Evolutionary conservation across 257 asterid species (phyloP).

Genomic region (Solanum dulcamara): DNA sequence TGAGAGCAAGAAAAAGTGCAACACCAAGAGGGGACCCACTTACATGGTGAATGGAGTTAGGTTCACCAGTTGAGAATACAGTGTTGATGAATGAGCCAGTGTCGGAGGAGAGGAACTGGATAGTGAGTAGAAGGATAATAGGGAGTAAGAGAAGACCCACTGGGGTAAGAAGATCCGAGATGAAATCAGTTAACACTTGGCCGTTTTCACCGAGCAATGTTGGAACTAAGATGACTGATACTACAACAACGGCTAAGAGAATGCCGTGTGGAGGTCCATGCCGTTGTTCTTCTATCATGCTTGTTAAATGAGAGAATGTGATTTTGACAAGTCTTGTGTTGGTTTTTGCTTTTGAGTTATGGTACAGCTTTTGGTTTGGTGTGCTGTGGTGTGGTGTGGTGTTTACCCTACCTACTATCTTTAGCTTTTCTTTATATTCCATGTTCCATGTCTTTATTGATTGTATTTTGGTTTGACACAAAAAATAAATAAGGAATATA

Average conservation of each 20-base stretch:
- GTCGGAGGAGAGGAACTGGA: constrained; percentile 81
- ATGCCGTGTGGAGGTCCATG: constrained; percentile 76
- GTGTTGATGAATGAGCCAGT: constrained; percentile 53
- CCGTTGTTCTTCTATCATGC: constrained; percentile 66
- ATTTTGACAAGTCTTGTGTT: neutral
- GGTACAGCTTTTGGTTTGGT: neutral
- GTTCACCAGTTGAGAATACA: constrained; percentile 57
- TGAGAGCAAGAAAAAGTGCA: constrained; percentile 51
- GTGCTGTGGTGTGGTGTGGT: neutral
- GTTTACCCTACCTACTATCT: neutral
- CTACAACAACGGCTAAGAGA: constrained; percentile 61
- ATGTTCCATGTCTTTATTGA: too few relatives aligned
- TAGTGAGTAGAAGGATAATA: constrained; percentile 51
- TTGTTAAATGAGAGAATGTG: neutral
- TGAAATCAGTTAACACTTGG: constrained; percentile 71
- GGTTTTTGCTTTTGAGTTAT: neutral
- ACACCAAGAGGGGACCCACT: constrained; percentile 93
- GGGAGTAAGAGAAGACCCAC: constrained; percentile 78
- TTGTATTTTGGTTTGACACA: too few relatives aligned
- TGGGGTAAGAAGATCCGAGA: constrained; percentile 71
- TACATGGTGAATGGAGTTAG: constrained; percentile 66
- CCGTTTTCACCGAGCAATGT: constrained; percentile 66
- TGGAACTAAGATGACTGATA: constrained; percentile 46
- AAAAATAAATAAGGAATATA: too few relatives aligned
- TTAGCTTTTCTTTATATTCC: neutral